Conservation (phyloP, 495 filamentous ascomycete genomes). For the Bacidia rubella region DNA sequence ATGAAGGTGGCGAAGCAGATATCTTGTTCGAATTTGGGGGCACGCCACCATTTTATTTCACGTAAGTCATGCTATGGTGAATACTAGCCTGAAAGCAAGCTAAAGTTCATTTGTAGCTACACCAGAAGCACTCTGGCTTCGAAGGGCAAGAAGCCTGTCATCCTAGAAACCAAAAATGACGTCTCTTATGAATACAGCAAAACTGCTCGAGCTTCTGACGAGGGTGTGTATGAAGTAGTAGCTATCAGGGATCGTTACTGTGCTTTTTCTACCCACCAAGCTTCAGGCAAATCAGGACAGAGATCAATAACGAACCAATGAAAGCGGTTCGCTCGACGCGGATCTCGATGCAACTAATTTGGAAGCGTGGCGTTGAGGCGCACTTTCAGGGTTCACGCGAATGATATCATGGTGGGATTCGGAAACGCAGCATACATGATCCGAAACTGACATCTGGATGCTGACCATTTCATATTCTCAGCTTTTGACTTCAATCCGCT, state of each 20-base stretch:
- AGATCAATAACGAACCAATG: slow-evolving; percentile 23
- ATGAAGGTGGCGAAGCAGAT: slow-evolving; percentile 86
- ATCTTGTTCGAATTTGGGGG: slow-evolving; percentile 89
- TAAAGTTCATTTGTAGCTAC: slow-evolving; percentile 38
- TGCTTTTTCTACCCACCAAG: slow-evolving; percentile 56
- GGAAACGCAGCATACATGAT: too few species aligned
- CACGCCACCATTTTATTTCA: slow-evolving; percentile 94
- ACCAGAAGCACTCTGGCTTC: slow-evolving; percentile 73
- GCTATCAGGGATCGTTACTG: slow-evolving; percentile 88
- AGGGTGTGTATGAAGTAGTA: slow-evolving; percentile 94
- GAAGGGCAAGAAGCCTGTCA: slow-evolving; percentile 59
- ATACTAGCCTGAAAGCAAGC: too few species aligned
- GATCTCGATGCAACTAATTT: slow-evolving; percentile 10
- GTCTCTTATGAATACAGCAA: slow-evolving; percentile 67
- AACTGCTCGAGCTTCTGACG: slow-evolving; percentile 68
- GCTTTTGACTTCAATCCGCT: slow-evolving; percentile 27
- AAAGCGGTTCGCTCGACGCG: too few species aligned
- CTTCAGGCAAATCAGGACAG: slow-evolving; percentile 33
- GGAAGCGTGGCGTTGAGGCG: not conserved
- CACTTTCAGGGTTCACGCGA: not conserved
- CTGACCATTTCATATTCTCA: not conserved
- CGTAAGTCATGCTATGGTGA: slow-evolving; percentile 38
- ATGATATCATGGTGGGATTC: not conserved
- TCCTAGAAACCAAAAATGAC: slow-evolving; percentile 82
- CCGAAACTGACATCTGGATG: not conserved